Conservation (phyloP, 2,329 filamentous ascomycete genomes). For the Coniochaeta sp. region DNA sequence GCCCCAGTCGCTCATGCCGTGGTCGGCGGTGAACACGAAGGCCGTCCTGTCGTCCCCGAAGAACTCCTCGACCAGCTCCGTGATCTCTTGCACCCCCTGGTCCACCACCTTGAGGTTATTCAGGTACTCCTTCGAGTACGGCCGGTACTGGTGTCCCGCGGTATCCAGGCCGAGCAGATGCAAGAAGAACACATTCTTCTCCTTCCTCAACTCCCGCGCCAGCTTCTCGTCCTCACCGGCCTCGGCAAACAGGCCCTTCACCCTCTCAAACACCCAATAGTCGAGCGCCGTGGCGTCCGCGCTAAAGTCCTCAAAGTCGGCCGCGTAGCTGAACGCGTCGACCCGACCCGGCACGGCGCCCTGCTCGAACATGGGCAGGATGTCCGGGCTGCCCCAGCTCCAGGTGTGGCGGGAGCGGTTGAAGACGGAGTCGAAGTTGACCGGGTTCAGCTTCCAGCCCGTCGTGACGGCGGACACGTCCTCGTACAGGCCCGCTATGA, state of each 20-base stretch:
- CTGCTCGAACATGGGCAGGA: slow-evolving; percentile 91
- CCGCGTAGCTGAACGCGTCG: slow-evolving; percentile 75
- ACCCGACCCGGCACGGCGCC: slow-evolving; percentile 85
- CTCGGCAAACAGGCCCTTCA: slow-evolving; percentile 76
- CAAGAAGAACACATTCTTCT: slow-evolving; percentile 90
- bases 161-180: slow-evolving; percentile 91
- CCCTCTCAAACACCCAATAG: slow-evolving; percentile 91
- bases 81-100: slow-evolving; percentile 77
- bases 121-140: slow-evolving; percentile 92
- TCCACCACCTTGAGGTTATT: slow-evolving; percentile 94
- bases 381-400: slow-evolving; percentile 98
- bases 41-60: slow-evolving; percentile 81
- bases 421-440: slow-evolving; percentile 98
- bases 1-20: slow-evolving; percentile 99
- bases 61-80: slow-evolving; percentile 74
- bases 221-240: slow-evolving; percentile 73
- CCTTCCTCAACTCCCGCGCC: slow-evolving; percentile 62
- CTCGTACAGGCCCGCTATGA: slow-evolving; percentile 95
- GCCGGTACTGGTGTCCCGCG: slow-evolving; percentile 74
- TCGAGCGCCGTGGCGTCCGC: slow-evolving; percentile 75
- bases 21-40: slow-evolving; percentile 94
- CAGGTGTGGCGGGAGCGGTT: slow-evolving; percentile 94
- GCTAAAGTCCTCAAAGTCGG: slow-evolving; percentile 86
- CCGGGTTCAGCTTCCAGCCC: slow-evolving; percentile 96
- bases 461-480: slow-evolving; percentile 97